Percentiles rank a stretch among this genome's conserved stretches.
Evolutionary conservation across 306 rosid species (phyloP).

Genomic region (Glycine latifolia): DNA sequence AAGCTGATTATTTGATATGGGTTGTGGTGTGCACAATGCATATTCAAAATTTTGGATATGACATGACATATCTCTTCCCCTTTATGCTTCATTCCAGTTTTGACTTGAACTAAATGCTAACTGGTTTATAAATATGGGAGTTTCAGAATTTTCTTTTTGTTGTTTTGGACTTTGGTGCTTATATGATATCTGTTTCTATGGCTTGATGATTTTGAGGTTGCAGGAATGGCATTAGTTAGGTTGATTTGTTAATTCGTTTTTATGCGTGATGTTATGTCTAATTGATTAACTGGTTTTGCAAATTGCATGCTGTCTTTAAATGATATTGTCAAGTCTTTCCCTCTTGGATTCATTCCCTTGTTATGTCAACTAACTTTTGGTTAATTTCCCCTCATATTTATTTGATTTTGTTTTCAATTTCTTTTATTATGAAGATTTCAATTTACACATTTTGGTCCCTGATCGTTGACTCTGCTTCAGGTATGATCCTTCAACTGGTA

Average conservation of each 20-base stretch:
- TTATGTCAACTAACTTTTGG: too few species aligned
- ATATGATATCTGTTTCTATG: neutral
- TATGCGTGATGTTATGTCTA: neutral
- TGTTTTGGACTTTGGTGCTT: neutral
- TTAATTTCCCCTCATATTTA: too few species aligned
- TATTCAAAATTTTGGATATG: neutral
- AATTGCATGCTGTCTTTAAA: neutral
- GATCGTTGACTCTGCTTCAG: too few species aligned
- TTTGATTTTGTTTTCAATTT: too few species aligned
- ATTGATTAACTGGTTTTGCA: constrained; percentile 1
- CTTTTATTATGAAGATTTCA: too few species aligned
- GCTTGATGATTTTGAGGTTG: too few species aligned
- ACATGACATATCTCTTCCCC: neutral
- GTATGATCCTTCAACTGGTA: too few species aligned
- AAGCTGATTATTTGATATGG: too few species aligned
- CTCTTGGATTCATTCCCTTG: neutral
- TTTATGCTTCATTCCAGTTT: neutral
- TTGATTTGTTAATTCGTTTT: too few species aligned
- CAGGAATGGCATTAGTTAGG: too few species aligned
- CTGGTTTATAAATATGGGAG: neutral
- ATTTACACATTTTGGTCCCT: too few species aligned
- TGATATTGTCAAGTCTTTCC: neutral
- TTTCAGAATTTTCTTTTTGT: neutral
- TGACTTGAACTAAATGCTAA: neutral
- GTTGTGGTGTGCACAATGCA: too few species aligned